Conservation (phyloP, 768 basidiomycete genomes). For the Psilocybe cyanescens region DNA sequence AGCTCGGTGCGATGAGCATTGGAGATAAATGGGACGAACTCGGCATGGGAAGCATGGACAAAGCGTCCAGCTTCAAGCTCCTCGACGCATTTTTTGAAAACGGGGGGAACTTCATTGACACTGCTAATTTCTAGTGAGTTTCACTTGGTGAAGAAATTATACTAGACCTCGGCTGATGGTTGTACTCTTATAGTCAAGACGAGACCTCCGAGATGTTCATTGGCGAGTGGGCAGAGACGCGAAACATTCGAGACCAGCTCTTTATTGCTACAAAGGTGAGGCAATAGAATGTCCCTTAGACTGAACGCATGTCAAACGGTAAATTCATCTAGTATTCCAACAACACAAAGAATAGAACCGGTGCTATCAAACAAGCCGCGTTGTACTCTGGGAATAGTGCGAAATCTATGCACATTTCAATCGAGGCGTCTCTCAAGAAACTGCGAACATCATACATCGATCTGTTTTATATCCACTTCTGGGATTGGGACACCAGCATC, state of each 20-base stretch:
- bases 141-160: not conserved
- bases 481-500: slow-evolving; percentile 57
- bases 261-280: slow-evolving; percentile 50
- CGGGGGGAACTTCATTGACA: slow-evolving; percentile 55
- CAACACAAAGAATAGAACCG: slow-evolving; percentile 32
- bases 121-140: slow-evolving; percentile 47
- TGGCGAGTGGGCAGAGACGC: slow-evolving; percentile 54
- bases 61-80: slow-evolving; percentile 46
- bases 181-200: slow-evolving; percentile 42
- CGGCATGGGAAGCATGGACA: slow-evolving; percentile 43
- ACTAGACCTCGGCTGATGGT: not conserved
- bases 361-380: slow-evolving; percentile 19
- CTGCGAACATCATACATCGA: slow-evolving; percentile 52
- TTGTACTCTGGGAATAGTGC: slow-evolving; percentile 31
- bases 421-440: slow-evolving; percentile 49
- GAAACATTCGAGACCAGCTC: slow-evolving; percentile 50
- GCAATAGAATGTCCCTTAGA: not conserved
- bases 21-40: slow-evolving; percentile 39
- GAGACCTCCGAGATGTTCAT: slow-evolving; percentile 56
- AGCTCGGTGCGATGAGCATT: slow-evolving; percentile 47
- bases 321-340: slow-evolving; percentile 29
- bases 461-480: slow-evolving; percentile 49
- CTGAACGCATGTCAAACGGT: not conserved
- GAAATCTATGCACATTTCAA: slow-evolving; percentile 46
- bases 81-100: slow-evolving; percentile 46